Evolutionary conservation across 2,329 filamentous ascomycete genomes (phyloP).

Genomic region (Penicillium decumbens): DNA sequence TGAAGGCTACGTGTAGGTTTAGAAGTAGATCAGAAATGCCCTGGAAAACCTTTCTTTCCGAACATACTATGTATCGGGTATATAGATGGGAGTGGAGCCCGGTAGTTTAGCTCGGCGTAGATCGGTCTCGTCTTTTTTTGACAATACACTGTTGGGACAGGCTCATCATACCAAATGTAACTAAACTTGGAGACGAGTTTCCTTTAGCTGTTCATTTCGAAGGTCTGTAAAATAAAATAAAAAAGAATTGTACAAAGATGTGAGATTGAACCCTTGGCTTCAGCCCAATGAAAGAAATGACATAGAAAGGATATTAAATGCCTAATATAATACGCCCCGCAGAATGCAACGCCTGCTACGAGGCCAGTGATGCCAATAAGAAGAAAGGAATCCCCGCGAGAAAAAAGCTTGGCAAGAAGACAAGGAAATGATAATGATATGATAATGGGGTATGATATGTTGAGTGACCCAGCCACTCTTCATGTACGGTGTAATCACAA

Average conservation of each 20-base stretch:
- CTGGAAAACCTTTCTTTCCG: too few species aligned
- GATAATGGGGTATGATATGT: constrained; percentile 9
- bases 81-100: too few species aligned
- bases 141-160: too few species aligned
- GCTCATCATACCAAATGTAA: too few species aligned
- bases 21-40: too few species aligned
- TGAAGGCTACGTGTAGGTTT: too few species aligned
- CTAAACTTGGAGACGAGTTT: not conserved
- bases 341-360: constrained; percentile 23
- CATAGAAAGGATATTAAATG: constrained; percentile 13
- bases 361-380: constrained; percentile 7
- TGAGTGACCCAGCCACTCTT: constrained; percentile 23
- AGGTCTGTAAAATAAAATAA: not conserved
- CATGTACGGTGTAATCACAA: constrained; percentile 9
- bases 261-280: not conserved
- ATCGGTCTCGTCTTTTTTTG: too few species aligned
- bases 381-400: not conserved
- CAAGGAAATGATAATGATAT: not conserved
- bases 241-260: constrained; percentile 1
- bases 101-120: too few species aligned
- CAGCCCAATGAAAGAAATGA: not conserved
- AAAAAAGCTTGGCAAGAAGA: not conserved
- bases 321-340: constrained; percentile 14
- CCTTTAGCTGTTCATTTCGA: not conserved
- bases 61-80: too few species aligned